Base-by-base conservation (phyloP, 176 grass and related monocot genomes). In the Hyparrhenia diplandra region DNA sequence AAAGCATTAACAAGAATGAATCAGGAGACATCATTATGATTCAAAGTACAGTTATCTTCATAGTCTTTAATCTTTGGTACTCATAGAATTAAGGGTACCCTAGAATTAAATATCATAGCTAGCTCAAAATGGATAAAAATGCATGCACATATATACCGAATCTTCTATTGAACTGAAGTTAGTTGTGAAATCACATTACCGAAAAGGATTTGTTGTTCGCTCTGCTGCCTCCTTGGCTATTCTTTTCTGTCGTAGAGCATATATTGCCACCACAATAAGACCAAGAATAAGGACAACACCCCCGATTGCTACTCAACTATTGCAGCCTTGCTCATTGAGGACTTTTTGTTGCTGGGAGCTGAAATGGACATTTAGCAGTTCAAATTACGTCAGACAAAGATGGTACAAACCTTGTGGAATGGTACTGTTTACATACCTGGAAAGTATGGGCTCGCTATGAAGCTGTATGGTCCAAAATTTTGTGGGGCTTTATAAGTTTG, bases 381-480 rank as follows among this genome's bases (percentile, higher is more conserved):
- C 9, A 24, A 31, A 6, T 42, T 51, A 24, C 64, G 31, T 76
- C 23, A 46, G 29, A 63, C 18, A 84, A 37, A 80, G 11, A 73
- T 17, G 65, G 27, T 71, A 24, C 14, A 81, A 8, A 63, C 30
- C 40, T 71, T 71, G 40, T 71, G 68, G 12, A 42, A 12, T 58
- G 14, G 14, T 69, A 13, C 10, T 47, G 7, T 46, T 14, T 82
- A 34, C 72, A 28, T 77, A 93, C 87, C 76, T 90, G 59, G 37
- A 59, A 90, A 85, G 58, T 90, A 93, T 75, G 42, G 25, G 30
- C 17, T 75, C 67, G 74, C 91, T 61, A 54, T n/a, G 82, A 93
- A 93, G 41, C 76, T 80, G 45, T 85, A 90, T 12, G 91, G 91
- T 75, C 91, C 91, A 76, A 87, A 93, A 5, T 7, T 1, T 10